These are phyloP conservation scores for Lactarius indigo DNA, from an alignment of 768 basidiomycete species.

Conservation along the genomic window DNA sequence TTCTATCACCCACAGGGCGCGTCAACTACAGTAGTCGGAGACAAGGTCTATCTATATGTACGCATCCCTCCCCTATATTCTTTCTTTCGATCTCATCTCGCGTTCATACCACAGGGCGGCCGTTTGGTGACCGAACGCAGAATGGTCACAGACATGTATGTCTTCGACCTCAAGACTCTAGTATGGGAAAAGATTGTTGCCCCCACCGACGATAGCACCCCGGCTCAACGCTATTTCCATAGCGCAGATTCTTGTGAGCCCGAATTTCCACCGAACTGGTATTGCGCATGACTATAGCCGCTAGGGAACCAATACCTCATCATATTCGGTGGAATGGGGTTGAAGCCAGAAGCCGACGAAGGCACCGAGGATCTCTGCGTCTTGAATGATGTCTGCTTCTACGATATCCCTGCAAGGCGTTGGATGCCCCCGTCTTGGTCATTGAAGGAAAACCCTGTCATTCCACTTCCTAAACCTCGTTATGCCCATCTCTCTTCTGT, in stretches of 20 bases:
- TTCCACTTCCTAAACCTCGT: slow-evolving; percentile 72
- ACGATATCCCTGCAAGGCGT: slow-evolving; percentile 63
- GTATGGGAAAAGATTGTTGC: slow-evolving; percentile 70
- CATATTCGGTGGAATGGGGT: slow-evolving; percentile 94
- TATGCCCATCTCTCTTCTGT: slow-evolving; percentile 94
- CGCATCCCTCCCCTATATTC: slow-evolving; percentile 28
- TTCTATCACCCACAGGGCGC: slow-evolving; percentile 55
- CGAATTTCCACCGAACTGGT: not conserved
- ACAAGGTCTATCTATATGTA: slow-evolving; percentile 88
- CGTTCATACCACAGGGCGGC: slow-evolving; percentile 57
- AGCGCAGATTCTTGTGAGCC: slow-evolving; percentile 77
- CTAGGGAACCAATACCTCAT: slow-evolving; percentile 87
- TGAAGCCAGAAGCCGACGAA: slow-evolving; percentile 57
- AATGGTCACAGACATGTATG: slow-evolving; percentile 89
- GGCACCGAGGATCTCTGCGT: slow-evolving; percentile 83
- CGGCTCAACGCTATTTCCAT: slow-evolving; percentile 91
- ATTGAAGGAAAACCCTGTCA: slow-evolving; percentile 38
- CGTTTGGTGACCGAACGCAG: slow-evolving; percentile 79
- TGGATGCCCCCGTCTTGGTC: slow-evolving; percentile 61
- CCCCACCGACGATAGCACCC: slow-evolving; percentile 63
- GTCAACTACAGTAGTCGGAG: slow-evolving; percentile 85
- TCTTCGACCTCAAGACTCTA: slow-evolving; percentile 80
- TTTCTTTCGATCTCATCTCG: not conserved
- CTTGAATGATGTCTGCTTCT: slow-evolving; percentile 89
- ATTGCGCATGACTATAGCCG: slow-evolving; percentile 17